Evolutionary conservation across 805 yeast species (phyloP).

Genomic region (Monosporozyma aquatica): DNA sequence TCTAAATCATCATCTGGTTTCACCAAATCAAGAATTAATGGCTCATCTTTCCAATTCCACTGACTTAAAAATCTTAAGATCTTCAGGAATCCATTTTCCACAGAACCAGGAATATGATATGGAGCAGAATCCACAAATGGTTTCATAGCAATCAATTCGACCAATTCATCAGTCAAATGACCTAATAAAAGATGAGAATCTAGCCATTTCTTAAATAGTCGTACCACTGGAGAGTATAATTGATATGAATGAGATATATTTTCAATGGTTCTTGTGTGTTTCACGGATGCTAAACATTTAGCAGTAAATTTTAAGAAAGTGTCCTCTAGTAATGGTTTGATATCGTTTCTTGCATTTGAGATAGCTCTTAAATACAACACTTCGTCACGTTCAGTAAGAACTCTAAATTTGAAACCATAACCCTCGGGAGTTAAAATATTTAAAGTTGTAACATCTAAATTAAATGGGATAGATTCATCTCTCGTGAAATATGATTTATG

Average conservation of each 20-base stretch:
- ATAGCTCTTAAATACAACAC: constrained; percentile 63
- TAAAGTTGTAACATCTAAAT: constrained; percentile 46
- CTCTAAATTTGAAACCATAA: constrained; percentile 69
- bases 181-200: constrained; percentile 66
- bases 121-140: constrained; percentile 86
- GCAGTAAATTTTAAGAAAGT: constrained; percentile 55
- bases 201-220: constrained; percentile 85
- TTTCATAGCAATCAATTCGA: constrained; percentile 74
- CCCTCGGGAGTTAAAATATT: constrained; percentile 82
- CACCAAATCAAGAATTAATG: constrained; percentile 70
- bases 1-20: constrained; percentile 37
- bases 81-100: constrained; percentile 73
- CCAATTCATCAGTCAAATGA: constrained; percentile 67
- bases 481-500: constrained; percentile 54
- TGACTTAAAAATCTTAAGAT: constrained; percentile 56
- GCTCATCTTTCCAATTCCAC: constrained; percentile 95
- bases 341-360: constrained; percentile 51
- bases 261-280: constrained; percentile 74
- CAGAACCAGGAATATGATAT: constrained; percentile 69
- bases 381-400: constrained; percentile 79
- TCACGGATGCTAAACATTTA: constrained; percentile 54
- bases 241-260: constrained; percentile 64
- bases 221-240: constrained; percentile 66
- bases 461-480: constrained; percentile 62
- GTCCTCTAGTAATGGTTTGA: constrained; percentile 48